phyloP scores from a whole-genome alignment of 2,329 filamentous ascomycete species.

The Blastomyces gilchristii region DNA sequence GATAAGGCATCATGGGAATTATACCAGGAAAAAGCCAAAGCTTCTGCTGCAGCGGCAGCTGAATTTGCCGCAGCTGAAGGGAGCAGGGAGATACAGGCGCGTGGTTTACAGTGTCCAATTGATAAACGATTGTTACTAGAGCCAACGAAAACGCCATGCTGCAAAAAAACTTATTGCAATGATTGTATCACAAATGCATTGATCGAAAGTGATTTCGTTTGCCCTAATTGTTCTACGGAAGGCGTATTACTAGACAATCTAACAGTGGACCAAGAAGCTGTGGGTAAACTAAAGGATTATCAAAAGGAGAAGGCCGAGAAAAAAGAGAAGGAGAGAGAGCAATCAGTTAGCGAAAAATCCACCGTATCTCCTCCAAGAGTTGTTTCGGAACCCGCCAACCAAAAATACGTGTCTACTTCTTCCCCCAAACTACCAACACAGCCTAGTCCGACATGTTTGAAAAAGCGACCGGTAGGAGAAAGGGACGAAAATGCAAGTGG shows the following conservation, averaged over 20 bases:
- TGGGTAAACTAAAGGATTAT: constrained; percentile 68
- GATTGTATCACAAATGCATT: constrained; percentile 99
- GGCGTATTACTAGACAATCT: constrained; percentile 90
- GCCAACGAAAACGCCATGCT: constrained; percentile 98
- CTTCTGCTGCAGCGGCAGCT: constrained; percentile 68
- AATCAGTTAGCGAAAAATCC: constrained; percentile 15
- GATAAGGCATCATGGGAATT: constrained; percentile 95
- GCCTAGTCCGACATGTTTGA: constrained; percentile 39
- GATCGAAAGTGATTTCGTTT: constrained; percentile 95
- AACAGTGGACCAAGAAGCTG: constrained; percentile 66
- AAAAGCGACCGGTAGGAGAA: constrained; percentile 77
- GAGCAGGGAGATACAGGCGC: constrained; percentile 78
- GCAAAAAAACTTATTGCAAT: constrained; percentile 96
- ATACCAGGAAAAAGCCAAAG: constrained; percentile 89
- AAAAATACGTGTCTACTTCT: background rate
- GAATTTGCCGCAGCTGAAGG: constrained; percentile 66
- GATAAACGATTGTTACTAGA: constrained; percentile 98
- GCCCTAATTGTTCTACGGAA: constrained; percentile 81
- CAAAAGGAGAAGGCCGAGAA: constrained; percentile 43
- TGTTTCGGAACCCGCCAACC: constrained; percentile 16
- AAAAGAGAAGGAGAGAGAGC: constrained; percentile 29
- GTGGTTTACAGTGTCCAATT: constrained; percentile 83
- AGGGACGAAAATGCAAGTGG: constrained; percentile 50
- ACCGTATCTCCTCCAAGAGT: constrained; percentile 7
- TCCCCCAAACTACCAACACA: constrained; percentile 22